These are phyloP conservation scores for Immersiella caudata DNA, from an alignment of 495 filamentous ascomycete species.

Conservation along the genomic window DNA sequence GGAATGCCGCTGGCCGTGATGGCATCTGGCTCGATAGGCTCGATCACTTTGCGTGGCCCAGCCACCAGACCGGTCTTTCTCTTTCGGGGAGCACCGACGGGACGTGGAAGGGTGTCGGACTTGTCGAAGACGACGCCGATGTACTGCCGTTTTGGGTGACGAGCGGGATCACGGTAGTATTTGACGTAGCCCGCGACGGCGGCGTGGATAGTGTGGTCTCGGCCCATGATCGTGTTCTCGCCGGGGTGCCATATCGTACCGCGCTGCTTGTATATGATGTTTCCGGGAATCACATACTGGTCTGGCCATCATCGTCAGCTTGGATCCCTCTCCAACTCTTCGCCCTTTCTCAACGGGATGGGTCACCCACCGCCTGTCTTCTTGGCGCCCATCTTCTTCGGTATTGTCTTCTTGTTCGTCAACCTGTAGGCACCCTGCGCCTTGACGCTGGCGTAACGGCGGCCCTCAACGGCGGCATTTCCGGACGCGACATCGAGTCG, in stretches of 20 bases:
- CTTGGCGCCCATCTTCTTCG: conserved; percentile 94
- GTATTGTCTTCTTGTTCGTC: conserved; percentile 78
- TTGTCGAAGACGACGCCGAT: conserved; percentile 90
- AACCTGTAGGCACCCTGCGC: conserved; percentile 84
- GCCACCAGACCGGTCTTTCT: conserved; percentile 72
- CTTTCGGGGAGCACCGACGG: conserved; percentile 64
- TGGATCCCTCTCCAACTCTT: conserved; percentile 8
- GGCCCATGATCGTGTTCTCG: conserved; percentile 89
- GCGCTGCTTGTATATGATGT: conserved; percentile 97
- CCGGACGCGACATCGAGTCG: conserved; percentile 18
- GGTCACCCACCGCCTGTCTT: conserved; percentile 70
- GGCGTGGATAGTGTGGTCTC: conserved; percentile 97
- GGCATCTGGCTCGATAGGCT: conserved; percentile 25
- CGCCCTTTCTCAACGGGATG: too few relatives aligned
- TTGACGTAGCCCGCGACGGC: conserved; percentile 83
- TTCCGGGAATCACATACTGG: conserved; percentile 88
- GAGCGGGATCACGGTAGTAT: conserved; percentile 85
- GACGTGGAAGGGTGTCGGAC: conserved; percentile 71
- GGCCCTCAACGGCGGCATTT: conserved; percentile 46
- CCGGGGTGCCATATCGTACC: conserved; percentile 93
- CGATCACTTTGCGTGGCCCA: conserved; percentile 37
- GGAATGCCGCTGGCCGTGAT: conserved; percentile 50
- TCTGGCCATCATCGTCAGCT: conserved; percentile 47
- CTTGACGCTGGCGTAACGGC: conserved; percentile 80
- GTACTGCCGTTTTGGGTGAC: conserved; percentile 80